These are phyloP conservation scores for Tylopilus plumbeoviolaceoides DNA, from an alignment of 768 basidiomycete genomes.

Conservation along the genomic window DNA sequence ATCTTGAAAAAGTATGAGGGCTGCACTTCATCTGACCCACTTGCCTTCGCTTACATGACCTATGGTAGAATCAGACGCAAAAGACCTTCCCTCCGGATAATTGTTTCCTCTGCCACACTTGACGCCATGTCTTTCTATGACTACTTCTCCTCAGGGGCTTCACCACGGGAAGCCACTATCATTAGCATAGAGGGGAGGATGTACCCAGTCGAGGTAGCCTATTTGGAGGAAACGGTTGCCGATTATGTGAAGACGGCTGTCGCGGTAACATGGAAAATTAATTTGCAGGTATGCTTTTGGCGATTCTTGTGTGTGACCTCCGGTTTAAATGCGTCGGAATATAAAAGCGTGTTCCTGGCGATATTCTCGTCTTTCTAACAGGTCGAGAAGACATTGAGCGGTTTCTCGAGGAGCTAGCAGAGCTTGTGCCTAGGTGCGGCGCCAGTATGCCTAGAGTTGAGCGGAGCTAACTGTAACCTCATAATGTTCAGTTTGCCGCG, in stretches of 20 bases:
- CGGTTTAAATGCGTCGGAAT: neutral
- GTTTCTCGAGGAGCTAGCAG: conserved; percentile 75
- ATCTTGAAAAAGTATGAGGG: conserved; percentile 80
- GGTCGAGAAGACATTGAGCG: conserved; percentile 96
- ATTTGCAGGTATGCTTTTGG: conserved; percentile 54
- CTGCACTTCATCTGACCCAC: neutral
- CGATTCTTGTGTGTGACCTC: neutral
- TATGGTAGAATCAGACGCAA: conserved; percentile 78
- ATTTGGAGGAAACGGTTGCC: conserved; percentile 68
- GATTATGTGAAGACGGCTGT: conserved; percentile 85
- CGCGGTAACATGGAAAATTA: conserved; percentile 79
- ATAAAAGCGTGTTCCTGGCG: conserved; percentile 71
- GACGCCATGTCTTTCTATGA: conserved; percentile 87
- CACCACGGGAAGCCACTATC: conserved; percentile 71
- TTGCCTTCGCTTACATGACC: conserved; percentile 1
- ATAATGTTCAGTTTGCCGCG: conserved; percentile 44
- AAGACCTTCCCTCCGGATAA: conserved; percentile 81
- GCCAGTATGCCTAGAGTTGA: neutral
- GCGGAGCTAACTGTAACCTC: neutral
- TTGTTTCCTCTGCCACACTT: conserved; percentile 95
- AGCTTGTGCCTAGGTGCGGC: conserved; percentile 66
- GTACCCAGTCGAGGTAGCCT: conserved; percentile 93
- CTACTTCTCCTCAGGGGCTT: conserved; percentile 72
- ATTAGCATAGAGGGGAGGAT: conserved; percentile 90
- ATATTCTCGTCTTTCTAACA: conserved; percentile 91